A percentile compares a stretch with the other conserved stretches of the same genome.
Evolutionary conservation across 2,329 filamentous ascomycete species (phyloP).

Genomic region (Lasiodiplodia theobromae): DNA sequence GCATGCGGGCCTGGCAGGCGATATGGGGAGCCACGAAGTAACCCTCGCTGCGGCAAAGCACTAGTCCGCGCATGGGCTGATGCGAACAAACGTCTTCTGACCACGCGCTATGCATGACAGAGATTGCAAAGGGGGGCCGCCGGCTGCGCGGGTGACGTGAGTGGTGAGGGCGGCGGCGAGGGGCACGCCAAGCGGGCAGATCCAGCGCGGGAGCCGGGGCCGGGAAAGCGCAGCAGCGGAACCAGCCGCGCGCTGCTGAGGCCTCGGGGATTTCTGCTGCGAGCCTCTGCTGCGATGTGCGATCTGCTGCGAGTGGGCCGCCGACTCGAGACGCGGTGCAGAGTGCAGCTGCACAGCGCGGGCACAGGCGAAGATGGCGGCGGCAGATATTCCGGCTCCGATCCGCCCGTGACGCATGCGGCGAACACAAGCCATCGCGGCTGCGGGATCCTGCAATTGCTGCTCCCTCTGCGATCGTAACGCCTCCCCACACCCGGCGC

Average conservation of each 20-base stretch:
- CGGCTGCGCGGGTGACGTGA: slow-evolving; percentile 26
- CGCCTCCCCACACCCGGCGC: slow-evolving; percentile 16
- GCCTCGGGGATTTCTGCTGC: slow-evolving; percentile 30
- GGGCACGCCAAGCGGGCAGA: slow-evolving; percentile 20
- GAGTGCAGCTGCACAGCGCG: slow-evolving; percentile 19
- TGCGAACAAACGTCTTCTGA: slow-evolving; percentile 30
- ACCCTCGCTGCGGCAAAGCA: slow-evolving; percentile 30
- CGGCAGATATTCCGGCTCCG: slow-evolving; percentile 20
- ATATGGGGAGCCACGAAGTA: slow-evolving; percentile 29
- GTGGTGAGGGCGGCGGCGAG: slow-evolving; percentile 6
- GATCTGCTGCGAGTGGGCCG: slow-evolving; percentile 18
- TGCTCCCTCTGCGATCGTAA: slow-evolving; percentile 14
- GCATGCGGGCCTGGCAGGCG: slow-evolving; percentile 25
- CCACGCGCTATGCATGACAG: slow-evolving; percentile 27
- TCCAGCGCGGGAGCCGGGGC: slow-evolving; percentile 20
- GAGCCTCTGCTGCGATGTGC: slow-evolving; percentile 27
- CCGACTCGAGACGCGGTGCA: slow-evolving; percentile 22
- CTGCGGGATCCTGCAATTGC: slow-evolving; percentile 18
- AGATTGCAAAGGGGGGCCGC: slow-evolving; percentile 26
- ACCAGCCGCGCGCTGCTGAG: slow-evolving; percentile 19
- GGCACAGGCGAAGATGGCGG: not conserved
- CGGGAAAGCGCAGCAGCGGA: slow-evolving; percentile 14
- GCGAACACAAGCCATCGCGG: slow-evolving; percentile 18
- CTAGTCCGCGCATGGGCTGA: slow-evolving; percentile 28
- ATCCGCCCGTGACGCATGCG: slow-evolving; percentile 21